Evolutionary conservation across 139 green algal genomes (phyloP), one percentile per base, ranked within the genome.

Genomic region (Klebsormidium nitens): DNA sequence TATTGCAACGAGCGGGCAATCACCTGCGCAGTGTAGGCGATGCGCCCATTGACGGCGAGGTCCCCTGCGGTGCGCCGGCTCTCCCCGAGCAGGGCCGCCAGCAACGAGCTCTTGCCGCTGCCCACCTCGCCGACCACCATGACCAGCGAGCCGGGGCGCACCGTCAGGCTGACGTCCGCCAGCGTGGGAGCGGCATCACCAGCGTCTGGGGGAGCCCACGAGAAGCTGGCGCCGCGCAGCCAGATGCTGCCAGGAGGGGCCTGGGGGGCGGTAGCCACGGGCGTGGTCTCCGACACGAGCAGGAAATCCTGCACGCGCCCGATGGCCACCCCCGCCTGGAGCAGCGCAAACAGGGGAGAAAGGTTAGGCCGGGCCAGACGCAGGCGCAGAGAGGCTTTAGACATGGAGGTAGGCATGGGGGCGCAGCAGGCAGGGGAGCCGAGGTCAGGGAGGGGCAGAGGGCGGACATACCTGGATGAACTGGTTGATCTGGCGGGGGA

Each of bases 401-500:
- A 23, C 31, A 64, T 40, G 29, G 6, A 64, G 11, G 26, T 14
- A 44, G 31, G 42, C 32, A 64, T n/a, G 63, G 44, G 61, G 6
- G 19, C 3, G 26, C 39, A 63, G 36, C 60, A 36, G 39, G 23
- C 29, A n/a, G 14, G n/a, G n/a, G n/a, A n/a, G n/a, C n/a, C n/a
- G n/a, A n/a, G n/a, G n/a, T n/a, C n/a, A n/a, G n/a, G 63, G 44
- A 71, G 6, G 19, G 4, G 26, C 39, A 63, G 36, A 71, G 23
- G 39, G 23, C 29, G n/a, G 14, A 5, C 62, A n/a, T 29, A 70
- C 64, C 64, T 72, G 44, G n/a, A 77, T 62, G 47, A 76, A 44
- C n/a, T 66, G 19, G 29, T 46, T 59, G 36, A 62, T 65, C 4
- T 76, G 59, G 32, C 95, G 89, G 35, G 92, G 92, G 42, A 97